Evolutionary conservation across 371 early-diverging fungal species (phyloP).

Genomic region (Mortierella sp.): DNA sequence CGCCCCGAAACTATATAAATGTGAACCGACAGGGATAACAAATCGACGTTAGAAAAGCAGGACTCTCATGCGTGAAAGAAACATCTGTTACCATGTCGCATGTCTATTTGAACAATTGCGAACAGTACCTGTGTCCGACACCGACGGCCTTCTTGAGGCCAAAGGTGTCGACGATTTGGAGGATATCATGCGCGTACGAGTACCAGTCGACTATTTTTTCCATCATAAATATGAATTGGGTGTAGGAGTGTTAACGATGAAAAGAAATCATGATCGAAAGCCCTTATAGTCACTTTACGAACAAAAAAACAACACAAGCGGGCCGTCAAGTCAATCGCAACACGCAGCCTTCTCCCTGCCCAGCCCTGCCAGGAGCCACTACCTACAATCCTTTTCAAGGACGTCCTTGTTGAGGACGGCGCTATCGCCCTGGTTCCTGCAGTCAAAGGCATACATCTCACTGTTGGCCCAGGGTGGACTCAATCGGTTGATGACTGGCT

Average conservation of each 20-base stretch:
- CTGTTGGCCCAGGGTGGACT: constrained; percentile 31
- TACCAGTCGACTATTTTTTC: constrained; percentile 41
- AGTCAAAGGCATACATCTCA: constrained; percentile 54
- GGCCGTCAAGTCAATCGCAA: neutral
- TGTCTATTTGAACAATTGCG: neutral
- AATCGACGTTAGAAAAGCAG: neutral
- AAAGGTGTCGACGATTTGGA: constrained; percentile 44
- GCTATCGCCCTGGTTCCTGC: constrained; percentile 51
- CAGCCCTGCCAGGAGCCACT: neutral
- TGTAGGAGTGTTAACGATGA: neutral
- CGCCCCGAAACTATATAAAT: constrained; percentile 29
- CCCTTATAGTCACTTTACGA: too few species aligned
- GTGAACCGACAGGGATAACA: neutral
- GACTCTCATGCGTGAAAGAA: neutral
- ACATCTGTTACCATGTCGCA: neutral
- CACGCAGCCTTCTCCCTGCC: neutral
- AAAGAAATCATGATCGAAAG: neutral
- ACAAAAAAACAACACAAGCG: neutral
- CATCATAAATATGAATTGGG: neutral
- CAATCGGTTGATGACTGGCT: constrained; percentile 47
- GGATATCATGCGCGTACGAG: constrained; percentile 42
- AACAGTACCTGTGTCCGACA: constrained; percentile 47
- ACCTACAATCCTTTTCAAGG: constrained; percentile 41
- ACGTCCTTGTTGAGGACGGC: constrained; percentile 49
- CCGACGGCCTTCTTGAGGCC: constrained; percentile 45